Conservation (phyloP, 2,329 filamentous ascomycete species). For the Ophiostoma sp. region DNA sequence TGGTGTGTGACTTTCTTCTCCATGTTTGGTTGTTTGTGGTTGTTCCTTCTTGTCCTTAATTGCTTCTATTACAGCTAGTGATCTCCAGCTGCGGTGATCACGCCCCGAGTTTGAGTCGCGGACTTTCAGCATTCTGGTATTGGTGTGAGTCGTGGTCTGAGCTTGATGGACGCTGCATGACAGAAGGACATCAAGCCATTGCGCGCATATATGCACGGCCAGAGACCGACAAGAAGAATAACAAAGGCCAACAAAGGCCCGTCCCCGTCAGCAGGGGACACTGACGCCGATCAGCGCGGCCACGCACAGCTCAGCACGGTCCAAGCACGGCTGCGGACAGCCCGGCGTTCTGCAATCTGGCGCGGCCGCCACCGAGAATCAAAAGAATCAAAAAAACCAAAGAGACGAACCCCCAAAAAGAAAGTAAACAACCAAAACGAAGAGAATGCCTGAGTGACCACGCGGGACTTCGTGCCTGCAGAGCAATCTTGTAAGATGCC, state of each 20-base stretch:
- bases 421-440: no score
- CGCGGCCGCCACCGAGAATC: neutral
- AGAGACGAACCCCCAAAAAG: no score
- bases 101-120: neutral
- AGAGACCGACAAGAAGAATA: neutral
- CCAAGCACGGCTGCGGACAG: neutral
- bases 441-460: no score
- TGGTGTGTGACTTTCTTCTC: neutral
- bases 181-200: neutral
- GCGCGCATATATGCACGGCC: neutral
- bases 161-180: neutral
- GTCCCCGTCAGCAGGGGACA: slow-evolving; percentile 7
- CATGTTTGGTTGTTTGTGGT: neutral
- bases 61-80: neutral
- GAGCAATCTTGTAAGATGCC: no score
- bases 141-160: neutral
- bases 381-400: neutral
- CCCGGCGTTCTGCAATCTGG: neutral
- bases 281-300: neutral
- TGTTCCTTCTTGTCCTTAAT: neutral
- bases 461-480: no score
- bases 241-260: neutral
- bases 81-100: neutral
- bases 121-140: neutral
- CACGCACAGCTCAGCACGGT: neutral